phyloP scores from a whole-genome alignment of 176 grass and related monocot species.

The Cenchrus americanus region DNA sequence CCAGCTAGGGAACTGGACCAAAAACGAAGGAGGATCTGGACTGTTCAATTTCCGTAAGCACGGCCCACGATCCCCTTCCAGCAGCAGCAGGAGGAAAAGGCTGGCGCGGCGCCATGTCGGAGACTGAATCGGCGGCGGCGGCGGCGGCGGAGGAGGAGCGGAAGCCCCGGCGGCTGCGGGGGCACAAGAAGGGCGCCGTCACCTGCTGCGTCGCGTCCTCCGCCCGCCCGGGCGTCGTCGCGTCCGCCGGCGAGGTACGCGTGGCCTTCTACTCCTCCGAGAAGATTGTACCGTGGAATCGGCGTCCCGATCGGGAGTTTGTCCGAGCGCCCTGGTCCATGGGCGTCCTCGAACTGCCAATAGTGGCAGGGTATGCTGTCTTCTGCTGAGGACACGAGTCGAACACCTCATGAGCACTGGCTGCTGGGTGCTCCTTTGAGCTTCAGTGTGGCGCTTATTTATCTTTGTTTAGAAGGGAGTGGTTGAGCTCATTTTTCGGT shows the following conservation, averaged over 20 bases:
- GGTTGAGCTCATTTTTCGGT: not conserved
- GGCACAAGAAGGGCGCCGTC: constrained; percentile 68
- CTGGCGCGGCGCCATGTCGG: constrained; percentile 49
- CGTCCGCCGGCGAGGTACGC: constrained; percentile 81
- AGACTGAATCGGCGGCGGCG: constrained; percentile 13
- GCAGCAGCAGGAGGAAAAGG: too few species aligned
- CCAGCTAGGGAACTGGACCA: not conserved
- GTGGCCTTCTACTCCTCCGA: not conserved
- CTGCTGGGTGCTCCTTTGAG: constrained; percentile 1
- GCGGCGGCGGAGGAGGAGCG: not conserved
- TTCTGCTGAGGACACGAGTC: constrained; percentile 24
- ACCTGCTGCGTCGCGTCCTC: constrained; percentile 83
- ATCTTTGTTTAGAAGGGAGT: not conserved
- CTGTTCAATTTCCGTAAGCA: constrained; percentile 23
- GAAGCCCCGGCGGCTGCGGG: constrained; percentile 67
- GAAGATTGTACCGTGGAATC: not conserved
- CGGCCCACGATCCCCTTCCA: not conserved
- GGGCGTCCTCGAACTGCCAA: not conserved
- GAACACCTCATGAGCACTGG: constrained; percentile 33
- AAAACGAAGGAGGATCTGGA: not conserved
- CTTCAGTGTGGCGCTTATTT: not conserved
- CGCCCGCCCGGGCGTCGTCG: constrained; percentile 65
- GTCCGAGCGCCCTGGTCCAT: not conserved
- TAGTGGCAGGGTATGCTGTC: not conserved
- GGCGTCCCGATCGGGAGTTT: not conserved